Percentiles rank a stretch among this genome's conserved stretches.
Evolutionary conservation across 1,284 basidiomycete species (phyloP).

Genomic region (Thecaphora thlaspeos): DNA sequence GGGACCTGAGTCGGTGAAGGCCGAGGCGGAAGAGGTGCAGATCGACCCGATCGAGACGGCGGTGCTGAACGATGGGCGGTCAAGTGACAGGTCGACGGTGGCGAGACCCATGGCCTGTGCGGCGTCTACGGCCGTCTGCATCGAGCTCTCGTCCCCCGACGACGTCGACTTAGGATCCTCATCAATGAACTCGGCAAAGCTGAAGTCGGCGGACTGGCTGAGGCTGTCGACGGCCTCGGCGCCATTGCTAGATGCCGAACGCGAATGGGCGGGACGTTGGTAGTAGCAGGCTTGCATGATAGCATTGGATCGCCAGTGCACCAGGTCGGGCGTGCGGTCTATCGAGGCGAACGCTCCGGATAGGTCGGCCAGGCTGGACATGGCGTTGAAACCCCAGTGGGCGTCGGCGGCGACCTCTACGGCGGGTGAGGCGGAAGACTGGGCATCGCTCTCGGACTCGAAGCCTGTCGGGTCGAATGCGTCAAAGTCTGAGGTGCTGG

Average conservation of each 20-base stretch:
- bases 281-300: slow-evolving; percentile 25
- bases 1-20: neutral
- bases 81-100: no score
- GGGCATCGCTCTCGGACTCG: slow-evolving; percentile 27
- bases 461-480: slow-evolving; percentile 25
- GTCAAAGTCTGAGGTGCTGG: slow-evolving; percentile 32
- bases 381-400: slow-evolving; percentile 10
- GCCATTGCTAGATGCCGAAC: slow-evolving; percentile 6
- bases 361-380: slow-evolving; percentile 11
- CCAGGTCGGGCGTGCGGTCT: slow-evolving; percentile 4
- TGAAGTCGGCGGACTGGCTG: slow-evolving; percentile 19
- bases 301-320: slow-evolving; percentile 2
- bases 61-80: no score
- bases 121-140: slow-evolving; percentile 2
- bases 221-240: slow-evolving; percentile 8
- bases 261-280: slow-evolving; percentile 27
- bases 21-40: neutral
- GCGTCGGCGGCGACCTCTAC: slow-evolving; percentile 12
- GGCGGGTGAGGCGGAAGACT: slow-evolving; percentile 18
- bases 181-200: slow-evolving; percentile 48
- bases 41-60: neutral
- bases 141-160: neutral
- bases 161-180: slow-evolving; percentile 5
- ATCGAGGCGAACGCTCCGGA: slow-evolving; percentile 1
- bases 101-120: neutral